These are phyloP conservation scores for Sarcomyxa edulis DNA, from an alignment of 768 basidiomycete genomes.

Conservation along the genomic window DNA sequence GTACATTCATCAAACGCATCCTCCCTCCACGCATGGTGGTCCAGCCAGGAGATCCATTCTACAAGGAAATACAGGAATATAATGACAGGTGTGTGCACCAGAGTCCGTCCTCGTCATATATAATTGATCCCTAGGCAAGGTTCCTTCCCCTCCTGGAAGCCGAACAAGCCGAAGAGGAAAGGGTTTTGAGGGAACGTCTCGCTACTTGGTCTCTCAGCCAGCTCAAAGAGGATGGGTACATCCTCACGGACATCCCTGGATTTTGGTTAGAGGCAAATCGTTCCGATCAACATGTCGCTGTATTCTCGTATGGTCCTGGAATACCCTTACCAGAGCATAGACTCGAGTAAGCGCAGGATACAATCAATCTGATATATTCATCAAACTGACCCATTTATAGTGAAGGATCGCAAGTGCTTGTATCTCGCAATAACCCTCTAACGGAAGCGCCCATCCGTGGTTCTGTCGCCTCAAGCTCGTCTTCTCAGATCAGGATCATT, in stretches of 20 bases:
- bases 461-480: conserved; percentile 42
- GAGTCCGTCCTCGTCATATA: conserved; percentile 1
- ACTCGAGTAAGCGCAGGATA: conserved; percentile 58
- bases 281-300: conserved; percentile 62
- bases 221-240: conserved; percentile 67
- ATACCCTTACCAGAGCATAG: conserved; percentile 56
- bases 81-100: conserved; percentile 52
- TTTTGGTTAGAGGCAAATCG: conserved; percentile 66
- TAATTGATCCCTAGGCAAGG: conserved; percentile 16
- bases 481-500: conserved; percentile 50
- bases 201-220: conserved; percentile 59
- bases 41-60: conserved; percentile 33
- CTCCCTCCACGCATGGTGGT: conserved; percentile 27
- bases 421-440: conserved; percentile 61
- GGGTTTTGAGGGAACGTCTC: conserved; percentile 56
- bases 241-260: conserved; percentile 56
- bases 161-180: conserved; percentile 64
- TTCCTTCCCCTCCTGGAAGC: conserved; percentile 44
- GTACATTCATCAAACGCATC: conserved; percentile 29
- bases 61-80: conserved; percentile 50
- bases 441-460: conserved; percentile 49
- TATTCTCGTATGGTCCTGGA: conserved; percentile 62
- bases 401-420: conserved; percentile 62
- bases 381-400: conserved; percentile 31
- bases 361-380: conserved; percentile 3